phyloP scores from a whole-genome alignment of 345 rosid species.

The Mercurialis annua region DNA sequence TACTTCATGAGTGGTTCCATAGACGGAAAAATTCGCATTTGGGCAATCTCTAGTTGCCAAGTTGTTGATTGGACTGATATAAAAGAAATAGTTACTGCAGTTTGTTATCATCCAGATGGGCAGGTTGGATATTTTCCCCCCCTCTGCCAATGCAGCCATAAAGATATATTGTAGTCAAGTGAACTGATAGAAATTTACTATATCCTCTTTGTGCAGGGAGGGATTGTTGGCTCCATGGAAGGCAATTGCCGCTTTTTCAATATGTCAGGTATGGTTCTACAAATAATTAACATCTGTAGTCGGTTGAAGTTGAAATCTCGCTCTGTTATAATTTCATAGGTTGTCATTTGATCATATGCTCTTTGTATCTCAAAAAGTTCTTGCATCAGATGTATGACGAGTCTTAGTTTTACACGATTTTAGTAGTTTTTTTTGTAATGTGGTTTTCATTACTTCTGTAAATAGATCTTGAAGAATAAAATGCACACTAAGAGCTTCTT shows the following conservation, averaged over 20 bases:
- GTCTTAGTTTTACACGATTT: background rate
- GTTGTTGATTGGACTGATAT: constrained; percentile 64
- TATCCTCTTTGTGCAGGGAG: constrained; percentile 27
- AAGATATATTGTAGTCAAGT: background rate
- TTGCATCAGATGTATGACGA: background rate
- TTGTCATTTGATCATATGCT: background rate
- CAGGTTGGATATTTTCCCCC: constrained; percentile 37
- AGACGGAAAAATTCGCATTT: constrained; percentile 69
- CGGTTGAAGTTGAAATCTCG: background rate
- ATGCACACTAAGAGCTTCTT: background rate
- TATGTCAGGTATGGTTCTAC: constrained; percentile 38
- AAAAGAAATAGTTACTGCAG: constrained; percentile 70
- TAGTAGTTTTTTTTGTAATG: background rate
- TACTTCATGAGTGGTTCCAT: constrained; percentile 60
- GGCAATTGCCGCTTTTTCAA: constrained; percentile 61
- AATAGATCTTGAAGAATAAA: background rate
- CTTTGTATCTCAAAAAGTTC: background rate
- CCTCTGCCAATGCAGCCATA: background rate
- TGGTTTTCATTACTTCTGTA: background rate
- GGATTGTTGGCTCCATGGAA: constrained; percentile 42
- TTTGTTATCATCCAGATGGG: constrained; percentile 58
- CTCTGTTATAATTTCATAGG: background rate
- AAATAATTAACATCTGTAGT: background rate
- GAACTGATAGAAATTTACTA: constrained; percentile 7
- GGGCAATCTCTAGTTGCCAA: constrained; percentile 50